Conservation (phyloP, 2,329 filamentous ascomycete species). For the Daldinia sp. region DNA sequence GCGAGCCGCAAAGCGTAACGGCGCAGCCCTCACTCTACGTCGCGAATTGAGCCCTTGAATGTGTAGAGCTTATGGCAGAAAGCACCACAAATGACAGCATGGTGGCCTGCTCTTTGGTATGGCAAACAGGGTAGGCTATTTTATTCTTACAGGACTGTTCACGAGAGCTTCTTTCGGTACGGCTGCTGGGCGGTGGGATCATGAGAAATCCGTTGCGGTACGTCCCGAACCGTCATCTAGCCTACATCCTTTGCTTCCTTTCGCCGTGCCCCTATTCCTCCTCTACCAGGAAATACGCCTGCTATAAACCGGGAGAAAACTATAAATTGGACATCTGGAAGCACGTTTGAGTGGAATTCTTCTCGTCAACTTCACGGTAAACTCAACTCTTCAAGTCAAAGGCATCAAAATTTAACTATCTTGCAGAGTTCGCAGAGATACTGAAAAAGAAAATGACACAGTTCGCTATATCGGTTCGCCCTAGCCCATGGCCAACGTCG, state of each 20-base stretch:
- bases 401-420: neutral
- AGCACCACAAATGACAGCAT: constrained; percentile 10
- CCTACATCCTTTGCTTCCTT: constrained; percentile 35
- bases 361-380: constrained; percentile 17
- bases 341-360: constrained; percentile 9
- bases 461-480: neutral
- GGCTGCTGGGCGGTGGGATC: constrained; percentile 40
- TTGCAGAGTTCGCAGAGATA: neutral
- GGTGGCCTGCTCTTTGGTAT: constrained; percentile 24
- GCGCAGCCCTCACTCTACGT: constrained; percentile 44
- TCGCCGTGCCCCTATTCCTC: constrained; percentile 39
- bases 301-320: constrained; percentile 23
- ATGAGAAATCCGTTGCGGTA: constrained; percentile 43
- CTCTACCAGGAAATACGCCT: constrained; percentile 15
- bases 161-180: constrained; percentile 38
- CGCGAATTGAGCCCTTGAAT: constrained; percentile 25
- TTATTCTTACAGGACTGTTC: constrained; percentile 26
- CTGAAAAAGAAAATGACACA: constrained; percentile 20
- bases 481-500: neutral
- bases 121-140: constrained; percentile 39
- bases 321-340: constrained; percentile 44
- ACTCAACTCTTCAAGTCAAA: neutral
- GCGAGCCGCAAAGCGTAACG: constrained; percentile 37
- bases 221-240: constrained; percentile 36
- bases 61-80: constrained; percentile 17